Evolutionary conservation across 1,284 basidiomycete genomes (phyloP).

Genomic region (Xerocomus nothofagi): DNA sequence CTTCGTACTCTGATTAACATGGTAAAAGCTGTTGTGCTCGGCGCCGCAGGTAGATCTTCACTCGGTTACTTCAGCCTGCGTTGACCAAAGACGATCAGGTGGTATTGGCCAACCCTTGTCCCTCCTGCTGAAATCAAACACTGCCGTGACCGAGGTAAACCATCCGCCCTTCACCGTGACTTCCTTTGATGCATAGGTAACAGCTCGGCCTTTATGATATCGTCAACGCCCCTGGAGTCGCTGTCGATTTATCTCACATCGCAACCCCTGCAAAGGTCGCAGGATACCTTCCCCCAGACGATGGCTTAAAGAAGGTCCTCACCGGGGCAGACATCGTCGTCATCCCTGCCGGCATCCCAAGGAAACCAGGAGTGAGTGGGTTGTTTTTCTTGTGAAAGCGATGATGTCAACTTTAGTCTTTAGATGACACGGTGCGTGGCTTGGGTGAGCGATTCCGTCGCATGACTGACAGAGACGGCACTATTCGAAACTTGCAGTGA

Average conservation of each 20-base stretch:
- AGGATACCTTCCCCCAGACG: conserved; percentile 72
- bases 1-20: conserved; percentile 49
- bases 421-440: conserved; percentile 75
- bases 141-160: conserved; percentile 72
- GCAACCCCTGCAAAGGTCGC: conserved; percentile 75
- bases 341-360: conserved; percentile 96
- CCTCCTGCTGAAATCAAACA: conserved; percentile 85
- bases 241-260: conserved; percentile 92
- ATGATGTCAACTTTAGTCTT: not conserved
- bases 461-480: conserved; percentile 25
- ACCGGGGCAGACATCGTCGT: conserved; percentile 88
- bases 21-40: conserved; percentile 93
- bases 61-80: not conserved
- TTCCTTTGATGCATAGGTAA: not conserved
- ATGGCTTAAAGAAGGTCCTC: conserved; percentile 82
- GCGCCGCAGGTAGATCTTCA: conserved; percentile 72
- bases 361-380: conserved; percentile 84
- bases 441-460: conserved; percentile 2
- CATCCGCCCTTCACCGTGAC: not conserved
- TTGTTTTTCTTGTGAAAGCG: conserved; percentile 7
- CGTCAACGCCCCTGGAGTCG: conserved; percentile 94
- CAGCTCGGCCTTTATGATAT: conserved; percentile 94
- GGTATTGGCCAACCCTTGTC: conserved; percentile 94
- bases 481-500: conserved; percentile 52
- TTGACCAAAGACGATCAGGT: conserved; percentile 43